Percentiles rank a stretch among this genome's conserved stretches.
phyloP scores from a whole-genome alignment of 176 grass and related monocot species.

The Juncus effusus region DNA sequence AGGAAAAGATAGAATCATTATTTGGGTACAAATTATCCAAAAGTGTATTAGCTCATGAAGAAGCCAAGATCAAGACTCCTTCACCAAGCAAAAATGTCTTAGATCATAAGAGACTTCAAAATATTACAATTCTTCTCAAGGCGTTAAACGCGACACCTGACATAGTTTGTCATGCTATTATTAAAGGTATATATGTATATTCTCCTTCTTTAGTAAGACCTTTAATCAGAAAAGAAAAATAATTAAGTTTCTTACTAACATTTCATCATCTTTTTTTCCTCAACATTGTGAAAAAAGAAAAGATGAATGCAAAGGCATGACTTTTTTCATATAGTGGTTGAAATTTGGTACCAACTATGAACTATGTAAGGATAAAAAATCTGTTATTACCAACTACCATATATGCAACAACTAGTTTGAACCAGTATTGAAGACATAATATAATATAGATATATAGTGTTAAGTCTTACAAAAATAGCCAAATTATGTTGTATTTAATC shows the following conservation, averaged over 20 bases:
- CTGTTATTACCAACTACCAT: background rate
- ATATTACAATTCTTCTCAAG: constrained; percentile 93
- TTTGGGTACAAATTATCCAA: constrained; percentile 70
- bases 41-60: constrained; percentile 49
- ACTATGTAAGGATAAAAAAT: constrained; percentile 4
- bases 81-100: constrained; percentile 73
- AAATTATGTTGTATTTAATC: background rate
- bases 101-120: constrained; percentile 84
- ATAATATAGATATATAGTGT: too few relatives aligned
- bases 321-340: background rate
- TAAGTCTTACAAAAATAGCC: too few relatives aligned
- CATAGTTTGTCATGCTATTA: constrained; percentile 58
- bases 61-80: constrained; percentile 63
- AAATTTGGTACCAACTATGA: background rate
- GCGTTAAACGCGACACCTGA: constrained; percentile 58
- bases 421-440: too few relatives aligned
- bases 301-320: too few relatives aligned
- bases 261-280: too few relatives aligned
- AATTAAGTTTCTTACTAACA: background rate
- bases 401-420: too few relatives aligned
- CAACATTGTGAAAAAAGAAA: background rate
- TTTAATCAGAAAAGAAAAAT: background rate
- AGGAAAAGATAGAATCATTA: constrained; percentile 88
- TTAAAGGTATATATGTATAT: constrained; percentile 40
- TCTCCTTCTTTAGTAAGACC: background rate